phyloP scores from a whole-genome alignment of 768 basidiomycete species.

The Hericium rajendrae region DNA sequence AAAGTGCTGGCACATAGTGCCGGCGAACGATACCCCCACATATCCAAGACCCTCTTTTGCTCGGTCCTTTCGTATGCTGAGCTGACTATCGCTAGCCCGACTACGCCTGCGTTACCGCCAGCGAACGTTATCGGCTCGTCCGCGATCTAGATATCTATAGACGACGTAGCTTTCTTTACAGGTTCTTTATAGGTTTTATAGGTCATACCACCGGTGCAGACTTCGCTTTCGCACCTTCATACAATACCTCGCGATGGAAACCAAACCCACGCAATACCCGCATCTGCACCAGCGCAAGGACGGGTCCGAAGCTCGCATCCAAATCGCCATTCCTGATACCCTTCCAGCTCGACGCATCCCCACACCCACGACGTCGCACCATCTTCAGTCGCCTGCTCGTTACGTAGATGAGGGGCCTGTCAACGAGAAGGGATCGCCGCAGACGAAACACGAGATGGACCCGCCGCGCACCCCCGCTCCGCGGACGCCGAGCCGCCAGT shows the following conservation, averaged over 20 bases:
- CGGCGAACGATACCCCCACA: no score
- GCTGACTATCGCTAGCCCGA: no score
- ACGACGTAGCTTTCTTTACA: no score
- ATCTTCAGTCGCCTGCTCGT: slow-evolving; percentile 23
- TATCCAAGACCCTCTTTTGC: no score
- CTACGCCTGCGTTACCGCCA: no score
- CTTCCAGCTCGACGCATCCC: neutral
- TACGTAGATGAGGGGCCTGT: slow-evolving; percentile 19
- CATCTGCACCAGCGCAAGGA: neutral
- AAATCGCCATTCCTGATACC: neutral
- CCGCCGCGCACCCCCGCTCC: neutral
- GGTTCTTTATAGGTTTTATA: no score
- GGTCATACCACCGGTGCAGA: no score
- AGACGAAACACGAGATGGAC: neutral
- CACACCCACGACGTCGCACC: neutral
- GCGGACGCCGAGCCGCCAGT: neutral
- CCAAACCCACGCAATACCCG: neutral
- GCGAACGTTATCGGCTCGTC: no score
- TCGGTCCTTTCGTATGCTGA: no score
- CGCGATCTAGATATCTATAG: no score
- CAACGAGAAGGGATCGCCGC: neutral
- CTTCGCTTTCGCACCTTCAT: neutral
- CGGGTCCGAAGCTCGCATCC: slow-evolving; percentile 10
- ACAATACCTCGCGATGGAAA: neutral
- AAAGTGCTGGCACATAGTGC: no score